Percentiles rank a stretch among this genome's conserved stretches.
Evolutionary conservation across 257 asterid species (phyloP).

Genomic region (Parsonsia alboflavescens): DNA sequence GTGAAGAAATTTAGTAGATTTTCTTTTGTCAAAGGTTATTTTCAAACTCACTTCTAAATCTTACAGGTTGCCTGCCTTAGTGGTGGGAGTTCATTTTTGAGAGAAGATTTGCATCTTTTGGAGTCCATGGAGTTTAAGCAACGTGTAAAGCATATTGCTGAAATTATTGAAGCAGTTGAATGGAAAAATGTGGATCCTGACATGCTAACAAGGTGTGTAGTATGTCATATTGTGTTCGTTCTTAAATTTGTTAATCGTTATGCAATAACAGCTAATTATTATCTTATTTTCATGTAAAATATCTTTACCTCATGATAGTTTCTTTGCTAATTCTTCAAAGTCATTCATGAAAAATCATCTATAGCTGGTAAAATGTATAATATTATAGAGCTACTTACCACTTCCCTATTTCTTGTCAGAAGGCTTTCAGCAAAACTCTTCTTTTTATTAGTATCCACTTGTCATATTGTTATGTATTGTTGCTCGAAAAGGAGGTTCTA

Average conservation of each 20-base stretch:
- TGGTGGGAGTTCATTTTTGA: constrained; percentile 58
- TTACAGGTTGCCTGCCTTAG: constrained; percentile 59
- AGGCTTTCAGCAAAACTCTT: not conserved
- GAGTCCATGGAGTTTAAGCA: constrained; percentile 94
- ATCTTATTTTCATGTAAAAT: not conserved
- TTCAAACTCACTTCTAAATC: constrained; percentile 13
- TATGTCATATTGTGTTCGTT: not conserved
- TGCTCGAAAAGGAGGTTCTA: not conserved
- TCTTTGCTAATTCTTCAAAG: not conserved
- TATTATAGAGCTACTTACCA: not conserved
- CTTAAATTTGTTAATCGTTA: not conserved
- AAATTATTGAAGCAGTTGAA: constrained; percentile 74
- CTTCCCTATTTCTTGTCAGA: not conserved
- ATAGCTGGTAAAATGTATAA: not conserved
- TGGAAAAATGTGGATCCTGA: constrained; percentile 91
- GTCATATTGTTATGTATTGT: not conserved
- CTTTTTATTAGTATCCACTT: not conserved
- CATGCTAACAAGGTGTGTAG: constrained; percentile 66
- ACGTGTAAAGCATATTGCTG: constrained; percentile 75
- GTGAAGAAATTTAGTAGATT: not conserved
- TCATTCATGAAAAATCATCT: not conserved
- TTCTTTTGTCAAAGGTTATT: not conserved
- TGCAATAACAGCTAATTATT: not conserved
- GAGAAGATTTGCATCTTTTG: constrained; percentile 88
- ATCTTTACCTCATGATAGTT: not conserved